Base-by-base conservation (phyloP, 2,329 filamentous ascomycete genomes). In the Stromatinia cepivora region DNA sequence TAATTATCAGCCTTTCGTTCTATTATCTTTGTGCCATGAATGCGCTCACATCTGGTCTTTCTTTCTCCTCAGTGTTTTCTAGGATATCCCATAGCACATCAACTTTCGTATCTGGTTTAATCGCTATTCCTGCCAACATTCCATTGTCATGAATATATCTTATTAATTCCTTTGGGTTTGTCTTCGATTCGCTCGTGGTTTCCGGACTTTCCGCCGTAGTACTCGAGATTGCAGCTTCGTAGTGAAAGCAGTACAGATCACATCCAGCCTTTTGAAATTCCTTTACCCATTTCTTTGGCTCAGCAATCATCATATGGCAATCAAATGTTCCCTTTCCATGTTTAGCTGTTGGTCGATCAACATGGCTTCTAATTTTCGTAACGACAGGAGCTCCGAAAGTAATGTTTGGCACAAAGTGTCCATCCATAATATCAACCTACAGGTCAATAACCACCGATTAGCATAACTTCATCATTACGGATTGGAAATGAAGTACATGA, bases 231-330 rank as follows among this genome's bases (percentile, higher is more conserved):
- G 95, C 95, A 36, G 95, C 95, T 83, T 99, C 95, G 82, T 98
- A 98, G 85, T 99, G 95, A 85, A 99, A 99, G 85, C 95, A 98
- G 85, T 99, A 99, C n/a, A 99, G 86, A 81, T 99, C 93, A 81
- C 94, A 97, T 67, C 95, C 95, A 71, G 93, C 95, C 66, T 91
- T 89, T 80, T 95, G 89, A 84, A 99, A 98, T 72, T 97, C 92
- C 78, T 92, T 92, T 76, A 97, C 94, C 95, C 95, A 99, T 85
- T 93, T 94, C 85, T 98, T 96, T 75, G 95, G 95, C 94, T 99
- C 94, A 77, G 93, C 89, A 79, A 99, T 97, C 95, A 99, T 99
- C 95, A 99, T 98, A 82, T 99, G 95, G 86, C 95, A 99, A 82
- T 99, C 95, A 80, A 99, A 99, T 20, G 94, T 98, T 72, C 95